A percentile compares a stretch with the other conserved stretches of the same genome.
phyloP scores from a whole-genome alignment of 305 asterid species.

The Stenogyne calaminthoides region DNA sequence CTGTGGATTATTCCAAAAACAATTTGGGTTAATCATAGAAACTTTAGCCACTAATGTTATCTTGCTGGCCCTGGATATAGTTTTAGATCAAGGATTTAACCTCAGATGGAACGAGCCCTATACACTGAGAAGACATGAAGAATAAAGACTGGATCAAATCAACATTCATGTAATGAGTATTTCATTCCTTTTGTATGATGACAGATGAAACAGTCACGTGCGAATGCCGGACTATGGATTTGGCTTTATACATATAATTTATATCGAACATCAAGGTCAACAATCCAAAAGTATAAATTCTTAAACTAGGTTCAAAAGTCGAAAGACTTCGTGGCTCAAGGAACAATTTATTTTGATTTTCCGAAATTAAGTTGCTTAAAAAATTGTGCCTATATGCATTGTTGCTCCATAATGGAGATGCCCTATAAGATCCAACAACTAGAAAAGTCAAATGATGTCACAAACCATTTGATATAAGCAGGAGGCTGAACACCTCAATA shows the following conservation, averaged over 20 bases:
- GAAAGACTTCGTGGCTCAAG: neutral
- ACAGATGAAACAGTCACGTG: neutral
- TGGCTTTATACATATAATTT: neutral
- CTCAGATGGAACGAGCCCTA: slow-evolving; percentile 60
- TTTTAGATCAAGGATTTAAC: slow-evolving; percentile 57
- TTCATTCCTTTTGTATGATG: neutral
- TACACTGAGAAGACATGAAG: neutral
- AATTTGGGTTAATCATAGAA: neutral
- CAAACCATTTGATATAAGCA: neutral
- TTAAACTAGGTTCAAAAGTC: neutral
- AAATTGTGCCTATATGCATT: neutral
- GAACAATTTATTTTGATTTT: neutral
- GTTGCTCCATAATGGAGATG: neutral
- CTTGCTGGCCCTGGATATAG: slow-evolving; percentile 3
- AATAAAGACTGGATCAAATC: slow-evolving; percentile 10
- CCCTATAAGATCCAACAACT: neutral
- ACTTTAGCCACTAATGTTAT: neutral
- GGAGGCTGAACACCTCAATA: neutral
- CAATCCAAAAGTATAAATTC: neutral
- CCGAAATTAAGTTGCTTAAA: neutral
- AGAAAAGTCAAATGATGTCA: neutral
- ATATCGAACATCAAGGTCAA: slow-evolving; percentile 14
- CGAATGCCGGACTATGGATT: neutral
- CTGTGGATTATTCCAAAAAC: neutral
- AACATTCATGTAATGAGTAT: neutral